Evolutionary conservation across 805 yeast species (phyloP).

Genomic region (Wickerhamiella dianesei): DNA sequence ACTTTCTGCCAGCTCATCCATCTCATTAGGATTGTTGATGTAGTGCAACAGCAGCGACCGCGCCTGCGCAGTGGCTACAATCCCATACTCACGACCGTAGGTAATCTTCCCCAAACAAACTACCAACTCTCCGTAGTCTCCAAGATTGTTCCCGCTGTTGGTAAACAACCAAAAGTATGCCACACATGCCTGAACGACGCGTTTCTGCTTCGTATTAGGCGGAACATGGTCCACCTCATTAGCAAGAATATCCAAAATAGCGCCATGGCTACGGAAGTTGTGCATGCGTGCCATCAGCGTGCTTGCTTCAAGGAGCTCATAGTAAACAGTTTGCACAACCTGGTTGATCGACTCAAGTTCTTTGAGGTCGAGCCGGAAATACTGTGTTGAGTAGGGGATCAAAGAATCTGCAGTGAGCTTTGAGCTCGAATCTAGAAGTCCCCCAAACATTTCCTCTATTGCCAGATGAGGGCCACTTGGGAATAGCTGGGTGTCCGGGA

Average conservation of each 20-base stretch:
- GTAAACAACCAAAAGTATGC: constrained; percentile 3
- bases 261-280: not conserved
- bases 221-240: constrained; percentile 1
- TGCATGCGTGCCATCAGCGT: not conserved
- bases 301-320: not conserved
- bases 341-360: not conserved
- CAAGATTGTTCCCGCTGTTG: not conserved
- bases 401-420: constrained; percentile 6
- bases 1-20: constrained; percentile 2
- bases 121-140: constrained; percentile 1
- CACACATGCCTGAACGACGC: constrained; percentile 3
- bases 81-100: not conserved
- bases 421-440: constrained; percentile 5
- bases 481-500: constrained; percentile 1
- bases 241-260: not conserved
- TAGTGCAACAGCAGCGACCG: constrained; percentile 1
- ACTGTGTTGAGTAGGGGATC: not conserved
- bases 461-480: constrained; percentile 2
- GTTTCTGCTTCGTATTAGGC: not conserved
- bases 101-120: constrained; percentile 1
- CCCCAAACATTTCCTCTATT: constrained; percentile 13
- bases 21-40: constrained; percentile 2
- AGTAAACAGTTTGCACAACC: not conserved
- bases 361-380: not conserved
- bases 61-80: not conserved